Percentiles rank a stretch among this genome's conserved stretches.
phyloP scores from a whole-genome alignment of 2,329 filamentous ascomycete species.

The Ramichloridium luteum region DNA sequence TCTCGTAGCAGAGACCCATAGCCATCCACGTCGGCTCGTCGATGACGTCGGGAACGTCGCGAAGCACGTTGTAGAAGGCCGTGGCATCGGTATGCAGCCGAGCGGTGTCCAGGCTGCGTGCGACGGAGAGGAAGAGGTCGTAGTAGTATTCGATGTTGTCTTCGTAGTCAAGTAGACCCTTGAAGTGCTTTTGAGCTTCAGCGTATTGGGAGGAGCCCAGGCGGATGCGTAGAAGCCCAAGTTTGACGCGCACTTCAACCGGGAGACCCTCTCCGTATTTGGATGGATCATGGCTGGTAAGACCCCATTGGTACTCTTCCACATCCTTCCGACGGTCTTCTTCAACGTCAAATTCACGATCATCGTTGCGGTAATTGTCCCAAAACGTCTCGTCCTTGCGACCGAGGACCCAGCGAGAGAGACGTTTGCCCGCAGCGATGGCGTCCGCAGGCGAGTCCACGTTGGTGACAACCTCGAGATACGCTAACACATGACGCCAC shows the following conservation, averaged over 20 bases:
- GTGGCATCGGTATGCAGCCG: conserved; percentile 43
- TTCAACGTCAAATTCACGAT: conserved; percentile 82
- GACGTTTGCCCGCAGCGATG: conserved; percentile 54
- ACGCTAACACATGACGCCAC: conserved; percentile 80
- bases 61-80: conserved; percentile 44
- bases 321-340: conserved; percentile 52
- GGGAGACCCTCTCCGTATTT: conserved; percentile 65
- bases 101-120: conserved; percentile 43
- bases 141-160: conserved; percentile 54
- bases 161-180: conserved; percentile 53
- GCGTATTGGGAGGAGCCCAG: conserved; percentile 47
- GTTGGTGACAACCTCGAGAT: conserved; percentile 63
- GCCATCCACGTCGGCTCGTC: conserved; percentile 40
- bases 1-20: conserved; percentile 57
- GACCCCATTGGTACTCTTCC: conserved; percentile 45
- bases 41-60: conserved; percentile 28
- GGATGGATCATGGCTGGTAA: conserved; percentile 33
- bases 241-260: conserved; percentile 67
- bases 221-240: conserved; percentile 72
- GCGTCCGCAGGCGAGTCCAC: conserved; percentile 52
- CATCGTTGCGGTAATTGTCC: conserved; percentile 57
- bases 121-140: conserved; percentile 66
- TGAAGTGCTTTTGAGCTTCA: conserved; percentile 50
- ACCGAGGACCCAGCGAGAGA: conserved; percentile 74
- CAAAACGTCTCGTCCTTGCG: conserved; percentile 63